Conservation (phyloP, 768 basidiomycete genomes). For the Suillus discolor region DNA sequence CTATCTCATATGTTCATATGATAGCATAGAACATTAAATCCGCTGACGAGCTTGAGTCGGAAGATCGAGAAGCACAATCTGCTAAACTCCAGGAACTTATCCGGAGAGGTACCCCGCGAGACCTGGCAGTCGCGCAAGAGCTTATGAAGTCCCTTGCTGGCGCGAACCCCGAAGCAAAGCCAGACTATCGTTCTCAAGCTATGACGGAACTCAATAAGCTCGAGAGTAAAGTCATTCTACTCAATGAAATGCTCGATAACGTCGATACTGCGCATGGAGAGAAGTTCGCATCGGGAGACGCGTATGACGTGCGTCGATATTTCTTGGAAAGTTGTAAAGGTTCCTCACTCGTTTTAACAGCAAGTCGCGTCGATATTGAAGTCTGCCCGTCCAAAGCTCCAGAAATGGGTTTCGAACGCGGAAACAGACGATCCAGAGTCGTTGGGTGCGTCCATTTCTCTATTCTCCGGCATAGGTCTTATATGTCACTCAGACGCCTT, state of each 20-base stretch:
- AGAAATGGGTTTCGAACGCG: constrained; percentile 97
- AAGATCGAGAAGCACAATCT: constrained; percentile 92
- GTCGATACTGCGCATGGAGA: constrained; percentile 74
- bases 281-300: constrained; percentile 85
- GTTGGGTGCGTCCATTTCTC: constrained; percentile 57
- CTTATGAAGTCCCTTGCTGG: constrained; percentile 96
- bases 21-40: constrained; percentile 78
- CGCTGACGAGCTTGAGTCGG: constrained; percentile 93
- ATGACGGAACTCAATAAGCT: constrained; percentile 90
- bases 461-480: constrained; percentile 3
- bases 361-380: constrained; percentile 88
- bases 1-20: constrained; percentile 27
- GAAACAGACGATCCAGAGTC: constrained; percentile 88
- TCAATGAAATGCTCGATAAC: constrained; percentile 97
- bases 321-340: not conserved
- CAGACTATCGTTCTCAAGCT: constrained; percentile 91
- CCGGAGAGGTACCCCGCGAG: constrained; percentile 91
- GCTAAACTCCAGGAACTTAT: constrained; percentile 99
- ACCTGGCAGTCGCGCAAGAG: constrained; percentile 94
- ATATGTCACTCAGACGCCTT: constrained; percentile 69
- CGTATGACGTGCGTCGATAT: constrained; percentile 72
- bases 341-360: constrained; percentile 37
- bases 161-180: constrained; percentile 92
- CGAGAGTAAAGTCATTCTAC: constrained; percentile 91
- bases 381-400: constrained; percentile 88